Conservation (phyloP, 805 yeast genomes). For the Barnettozyma salicaria region DNA sequence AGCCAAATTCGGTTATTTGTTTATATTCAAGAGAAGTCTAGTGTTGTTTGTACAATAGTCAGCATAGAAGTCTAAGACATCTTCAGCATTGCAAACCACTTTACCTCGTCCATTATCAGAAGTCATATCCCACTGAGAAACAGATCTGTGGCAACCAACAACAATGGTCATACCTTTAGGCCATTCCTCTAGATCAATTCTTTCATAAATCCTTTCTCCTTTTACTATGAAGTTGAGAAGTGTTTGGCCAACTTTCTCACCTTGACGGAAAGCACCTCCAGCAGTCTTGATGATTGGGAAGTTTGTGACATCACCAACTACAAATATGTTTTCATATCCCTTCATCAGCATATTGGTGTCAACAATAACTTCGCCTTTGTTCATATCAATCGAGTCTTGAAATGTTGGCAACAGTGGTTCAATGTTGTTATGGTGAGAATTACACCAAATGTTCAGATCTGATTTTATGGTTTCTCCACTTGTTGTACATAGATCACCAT, state of each 20-base stretch:
- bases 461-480: conserved; percentile 25
- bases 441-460: conserved; percentile 35
- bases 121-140: conserved; percentile 18
- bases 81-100: conserved; percentile 24
- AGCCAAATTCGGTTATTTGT: conserved; percentile 5
- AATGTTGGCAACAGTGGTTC: conserved; percentile 24
- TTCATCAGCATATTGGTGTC: conserved; percentile 25
- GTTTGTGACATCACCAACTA: conserved; percentile 33
- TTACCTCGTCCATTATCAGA: conserved; percentile 25
- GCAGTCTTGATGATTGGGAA: conserved; percentile 36
- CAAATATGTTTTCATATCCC: conserved; percentile 28
- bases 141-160: conserved; percentile 20
- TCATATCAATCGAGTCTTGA: conserved; percentile 21
- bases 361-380: conserved; percentile 22
- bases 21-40: conserved; percentile 12
- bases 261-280: conserved; percentile 32
- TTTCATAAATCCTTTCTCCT: conserved; percentile 11
- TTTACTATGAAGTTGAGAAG: conserved; percentile 15
- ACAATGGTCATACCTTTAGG: conserved; percentile 26
- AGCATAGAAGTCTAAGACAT: conserved; percentile 26
- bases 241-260: conserved; percentile 18
- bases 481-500: conserved; percentile 23
- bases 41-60: conserved; percentile 26
- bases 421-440: conserved; percentile 31
- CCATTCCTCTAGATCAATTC: conserved; percentile 15